A percentile compares a stretch with the other conserved stretches of the same genome.
Conservation (phyloP, 768 basidiomycete genomes). For the Hysterangium stoloniferum region DNA sequence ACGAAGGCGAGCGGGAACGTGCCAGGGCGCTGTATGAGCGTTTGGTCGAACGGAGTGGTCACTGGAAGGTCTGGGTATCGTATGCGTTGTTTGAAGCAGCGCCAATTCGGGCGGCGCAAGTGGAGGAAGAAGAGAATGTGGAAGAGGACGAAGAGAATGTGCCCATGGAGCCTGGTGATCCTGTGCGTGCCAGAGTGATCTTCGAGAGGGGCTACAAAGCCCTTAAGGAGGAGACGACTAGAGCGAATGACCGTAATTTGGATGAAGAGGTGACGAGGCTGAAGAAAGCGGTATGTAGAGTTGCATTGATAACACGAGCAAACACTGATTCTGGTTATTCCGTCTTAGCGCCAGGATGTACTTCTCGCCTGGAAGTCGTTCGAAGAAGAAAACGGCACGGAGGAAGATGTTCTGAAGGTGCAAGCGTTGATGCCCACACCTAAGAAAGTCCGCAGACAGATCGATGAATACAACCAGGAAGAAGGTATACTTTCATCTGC, state of each 20-base stretch:
- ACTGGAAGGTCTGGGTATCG: constrained; percentile 96
- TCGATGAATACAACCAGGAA: constrained; percentile 9
- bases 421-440: constrained; percentile 76
- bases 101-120: constrained; percentile 56
- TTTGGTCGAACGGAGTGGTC: constrained; percentile 75
- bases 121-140: constrained; percentile 64
- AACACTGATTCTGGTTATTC: not conserved
- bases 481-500: constrained; percentile 5
- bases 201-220: constrained; percentile 87
- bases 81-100: constrained; percentile 90
- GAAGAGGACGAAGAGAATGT: constrained; percentile 45
- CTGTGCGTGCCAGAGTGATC: constrained; percentile 60
- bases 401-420: constrained; percentile 72
- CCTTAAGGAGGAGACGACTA: constrained; percentile 41
- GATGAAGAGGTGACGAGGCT: constrained; percentile 40
- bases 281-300: constrained; percentile 72
- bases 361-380: constrained; percentile 95
- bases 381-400: constrained; percentile 72
- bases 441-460: constrained; percentile 8
- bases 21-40: constrained; percentile 86
- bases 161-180: constrained; percentile 61
- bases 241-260: constrained; percentile 9
- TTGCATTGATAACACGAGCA: too few relatives aligned
- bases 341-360: constrained; percentile 72
- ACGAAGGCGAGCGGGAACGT: constrained; percentile 84